Percentiles rank a stretch among this genome's conserved stretches.
These are phyloP conservation scores for Leavenworthia alabamica DNA, from an alignment of 345 rosid species.

Conservation along the genomic window DNA sequence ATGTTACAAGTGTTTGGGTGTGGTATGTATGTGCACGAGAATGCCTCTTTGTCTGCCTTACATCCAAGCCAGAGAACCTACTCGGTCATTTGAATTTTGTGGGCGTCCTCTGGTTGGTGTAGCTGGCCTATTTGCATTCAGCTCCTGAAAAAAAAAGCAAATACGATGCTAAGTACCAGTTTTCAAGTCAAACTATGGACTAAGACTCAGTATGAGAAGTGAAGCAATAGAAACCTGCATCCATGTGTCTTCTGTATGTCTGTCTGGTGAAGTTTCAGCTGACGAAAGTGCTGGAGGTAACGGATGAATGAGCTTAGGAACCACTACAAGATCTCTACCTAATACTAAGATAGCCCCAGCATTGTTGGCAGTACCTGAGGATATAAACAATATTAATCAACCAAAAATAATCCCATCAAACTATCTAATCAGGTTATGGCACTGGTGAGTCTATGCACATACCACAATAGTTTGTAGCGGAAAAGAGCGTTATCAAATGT, in stretches of 20 bases:
- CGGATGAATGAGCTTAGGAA: constrained; percentile 89
- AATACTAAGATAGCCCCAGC: constrained; percentile 91
- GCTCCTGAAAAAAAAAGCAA: constrained; percentile 48
- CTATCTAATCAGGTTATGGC: background rate
- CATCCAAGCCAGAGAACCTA: constrained; percentile 84
- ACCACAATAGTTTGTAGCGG: constrained; percentile 95
- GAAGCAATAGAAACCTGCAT: constrained; percentile 59
- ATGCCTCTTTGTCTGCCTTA: constrained; percentile 18
- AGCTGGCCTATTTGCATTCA: constrained; percentile 84
- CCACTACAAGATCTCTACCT: constrained; percentile 93
- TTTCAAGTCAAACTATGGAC: background rate
- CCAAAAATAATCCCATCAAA: background rate
- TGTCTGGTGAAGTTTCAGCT: constrained; percentile 66
- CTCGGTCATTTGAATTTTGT: constrained; percentile 56
- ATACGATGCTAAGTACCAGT: background rate
- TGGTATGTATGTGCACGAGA: background rate
- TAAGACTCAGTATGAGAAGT: too few relatives aligned
- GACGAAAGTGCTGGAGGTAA: constrained; percentile 73
- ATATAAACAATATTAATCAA: background rate
- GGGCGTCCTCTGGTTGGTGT: constrained; percentile 94
- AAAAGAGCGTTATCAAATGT: constrained; percentile 85
- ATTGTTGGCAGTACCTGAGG: constrained; percentile 80
- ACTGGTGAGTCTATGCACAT: constrained; percentile 11
- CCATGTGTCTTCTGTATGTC: constrained; percentile 84
- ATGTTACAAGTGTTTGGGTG: constrained; percentile 12